These are phyloP conservation scores for Theileria annulata DNA, from an alignment of 169 alveolate genomes.

Conservation along the genomic window DNA sequence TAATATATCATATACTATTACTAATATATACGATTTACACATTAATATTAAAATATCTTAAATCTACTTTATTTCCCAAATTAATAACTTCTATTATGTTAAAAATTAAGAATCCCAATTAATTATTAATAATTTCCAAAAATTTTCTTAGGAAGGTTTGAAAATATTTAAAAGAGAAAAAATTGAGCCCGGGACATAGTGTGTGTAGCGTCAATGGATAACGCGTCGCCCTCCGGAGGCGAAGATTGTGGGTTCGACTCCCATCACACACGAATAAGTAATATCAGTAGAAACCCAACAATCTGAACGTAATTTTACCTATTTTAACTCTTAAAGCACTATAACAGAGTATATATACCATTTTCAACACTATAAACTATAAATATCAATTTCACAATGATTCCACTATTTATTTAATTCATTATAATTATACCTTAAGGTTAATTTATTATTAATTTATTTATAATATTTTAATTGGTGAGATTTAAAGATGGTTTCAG, in stretches of 20 bases:
- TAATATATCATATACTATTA: neutral
- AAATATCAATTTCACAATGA: neutral
- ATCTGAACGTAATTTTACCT: neutral
- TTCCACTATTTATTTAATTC: neutral
- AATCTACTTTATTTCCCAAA: neutral
- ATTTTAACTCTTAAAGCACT: neutral
- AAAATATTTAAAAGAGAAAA: neutral
- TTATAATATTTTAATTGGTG: neutral
- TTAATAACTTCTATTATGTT: too few relatives aligned
- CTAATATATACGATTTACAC: neutral
- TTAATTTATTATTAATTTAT: neutral
- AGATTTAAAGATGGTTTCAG: constrained; percentile 38
- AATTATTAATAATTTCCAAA: too few relatives aligned
- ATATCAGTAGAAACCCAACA: neutral
- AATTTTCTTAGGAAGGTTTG: neutral
- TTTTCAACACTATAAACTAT: neutral
- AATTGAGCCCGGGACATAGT: constrained; percentile 53
- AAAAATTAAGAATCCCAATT: neutral
- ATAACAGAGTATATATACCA: neutral
- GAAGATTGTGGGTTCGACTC: constrained; percentile 95
- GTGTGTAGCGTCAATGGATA: constrained; percentile 93
- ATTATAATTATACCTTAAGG: too few relatives aligned
- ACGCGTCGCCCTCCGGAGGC: constrained; percentile 97
- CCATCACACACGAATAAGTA: constrained; percentile 84
- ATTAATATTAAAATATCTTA: too few relatives aligned